Evolutionary conservation across 495 filamentous ascomycete genomes (phyloP).

Genomic region (Penicillium cosmopolitanum): DNA sequence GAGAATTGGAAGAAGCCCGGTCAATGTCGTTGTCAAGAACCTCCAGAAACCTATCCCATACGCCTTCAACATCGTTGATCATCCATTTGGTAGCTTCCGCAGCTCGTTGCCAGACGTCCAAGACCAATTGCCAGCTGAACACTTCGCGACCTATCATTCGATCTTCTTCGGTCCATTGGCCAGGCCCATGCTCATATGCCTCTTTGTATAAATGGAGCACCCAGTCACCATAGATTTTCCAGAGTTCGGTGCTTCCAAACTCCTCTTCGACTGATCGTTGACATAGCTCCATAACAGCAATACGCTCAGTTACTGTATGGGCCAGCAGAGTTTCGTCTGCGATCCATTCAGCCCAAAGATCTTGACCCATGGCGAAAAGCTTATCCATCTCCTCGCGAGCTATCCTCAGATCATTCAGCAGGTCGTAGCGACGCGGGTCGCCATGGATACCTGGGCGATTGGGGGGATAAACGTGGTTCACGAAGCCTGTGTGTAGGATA

Average conservation of each 20-base stretch:
- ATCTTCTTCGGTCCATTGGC: conserved; percentile 77
- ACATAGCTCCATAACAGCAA: conserved; percentile 82
- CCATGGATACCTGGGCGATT: conserved; percentile 50
- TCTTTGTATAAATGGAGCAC: conserved; percentile 72
- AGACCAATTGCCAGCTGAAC: conserved; percentile 75
- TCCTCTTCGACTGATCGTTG: conserved; percentile 80
- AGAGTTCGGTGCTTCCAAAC: conserved; percentile 79
- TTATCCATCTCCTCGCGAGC: conserved; percentile 69
- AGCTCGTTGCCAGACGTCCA: conserved; percentile 79
- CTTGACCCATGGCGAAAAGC: conserved; percentile 68
- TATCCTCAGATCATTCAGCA: conserved; percentile 63
- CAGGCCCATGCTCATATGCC: conserved; percentile 58
- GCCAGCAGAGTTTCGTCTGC: conserved; percentile 66
- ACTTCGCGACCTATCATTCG: conserved; percentile 71
- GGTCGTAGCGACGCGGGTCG: conserved; percentile 56
- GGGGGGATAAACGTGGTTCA: conserved; percentile 55
- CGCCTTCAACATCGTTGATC: conserved; percentile 78
- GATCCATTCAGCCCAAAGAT: conserved; percentile 67
- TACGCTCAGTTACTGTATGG: conserved; percentile 62
- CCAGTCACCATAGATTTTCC: conserved; percentile 88
- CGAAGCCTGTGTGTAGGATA: conserved; percentile 65
- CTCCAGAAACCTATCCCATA: conserved; percentile 84
- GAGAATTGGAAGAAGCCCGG: conserved; percentile 46
- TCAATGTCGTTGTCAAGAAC: conserved; percentile 64
- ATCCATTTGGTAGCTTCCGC: conserved; percentile 78